Evolutionary conservation across 768 basidiomycete species (phyloP), one percentile per base, ranked within the genome.

Genomic region (Kwoniella botswanensis): DNA sequence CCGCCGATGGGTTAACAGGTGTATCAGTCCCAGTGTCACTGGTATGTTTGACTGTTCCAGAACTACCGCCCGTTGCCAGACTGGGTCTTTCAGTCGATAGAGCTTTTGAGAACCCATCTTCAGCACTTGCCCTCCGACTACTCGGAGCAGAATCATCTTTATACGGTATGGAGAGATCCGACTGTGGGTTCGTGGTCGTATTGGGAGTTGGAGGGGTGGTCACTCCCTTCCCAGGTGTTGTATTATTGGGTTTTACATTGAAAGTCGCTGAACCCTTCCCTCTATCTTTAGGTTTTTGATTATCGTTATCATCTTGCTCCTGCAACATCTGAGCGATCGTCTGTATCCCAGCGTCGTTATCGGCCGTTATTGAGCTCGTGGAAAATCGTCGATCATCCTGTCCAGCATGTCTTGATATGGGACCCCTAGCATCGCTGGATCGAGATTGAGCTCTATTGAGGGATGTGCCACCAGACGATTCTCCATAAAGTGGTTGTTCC

Each of bases 1-100:
- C 67, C 2, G 77, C 72, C 5, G 79, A 78, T 15, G 66, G 66
- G 52, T 80, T 80, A 17, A 57, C 41, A n/a, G 56, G 55, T 26
- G 68, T 21, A 15, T 65, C 53, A 11, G 22, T 10, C 2, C 44
- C 43, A 52, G 10, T 44, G 13, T 42, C 21, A 22, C 54, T n/a
- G 3, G 13, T 26, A 42, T 55, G 54, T 58, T 18, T 65, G 26
- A 70, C 55, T 1, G 70, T 67, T 18, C 63, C 65, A 12, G 42
- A 65, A 43, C 52, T 68, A 22, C 44, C 56, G 9, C 24, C 54
- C 7, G n/a, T 61, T 22, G 26, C 24, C 2, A 24, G 71, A 62
- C n/a, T 42, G 18, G 13, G 58, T 61, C 46, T 15, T 0, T 67
- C 55, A 35, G 58, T 44, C 11, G 44, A 52, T 26, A 57, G 59